Conservation (phyloP, 306 rosid species). For the Hippophae rhamnoides region DNA sequence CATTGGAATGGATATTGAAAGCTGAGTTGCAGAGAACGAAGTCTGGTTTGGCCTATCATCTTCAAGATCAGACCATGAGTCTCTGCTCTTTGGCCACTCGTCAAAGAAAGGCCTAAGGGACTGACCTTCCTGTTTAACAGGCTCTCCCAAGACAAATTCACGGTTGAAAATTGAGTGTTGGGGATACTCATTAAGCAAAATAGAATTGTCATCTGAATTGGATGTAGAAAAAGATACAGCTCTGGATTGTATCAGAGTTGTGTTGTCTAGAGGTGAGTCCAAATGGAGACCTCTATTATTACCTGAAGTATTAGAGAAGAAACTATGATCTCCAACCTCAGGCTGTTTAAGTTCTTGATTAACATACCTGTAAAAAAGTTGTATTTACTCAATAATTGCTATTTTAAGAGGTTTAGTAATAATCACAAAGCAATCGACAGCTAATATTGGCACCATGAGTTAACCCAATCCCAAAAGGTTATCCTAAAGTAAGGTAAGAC, state of each 20-base stretch:
- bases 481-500: too few relatives aligned
- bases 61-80: constrained; percentile 43
- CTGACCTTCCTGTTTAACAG: constrained; percentile 34
- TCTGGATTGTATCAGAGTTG: constrained; percentile 28
- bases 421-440: too few relatives aligned
- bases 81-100: constrained; percentile 39
- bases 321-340: constrained; percentile 37
- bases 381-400: not conserved
- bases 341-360: constrained; percentile 27
- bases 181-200: constrained; percentile 21
- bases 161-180: constrained; percentile 23
- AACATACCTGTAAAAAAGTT: constrained; percentile 24
- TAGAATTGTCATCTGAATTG: constrained; percentile 20
- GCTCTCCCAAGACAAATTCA: constrained; percentile 20
- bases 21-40: constrained; percentile 41
- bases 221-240: constrained; percentile 20
- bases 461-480: too few relatives aligned
- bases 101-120: constrained; percentile 41
- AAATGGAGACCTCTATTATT: constrained; percentile 25
- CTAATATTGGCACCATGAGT: too few relatives aligned
- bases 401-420: too few relatives aligned
- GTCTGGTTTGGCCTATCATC: constrained; percentile 36
- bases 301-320: constrained; percentile 33
- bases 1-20: constrained; percentile 43
- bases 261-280: constrained; percentile 25